Percentiles rank a stretch among this genome's conserved stretches.
Evolutionary conservation across 1,284 basidiomycete genomes (phyloP).

Genomic region (Kwoniella shivajii): DNA sequence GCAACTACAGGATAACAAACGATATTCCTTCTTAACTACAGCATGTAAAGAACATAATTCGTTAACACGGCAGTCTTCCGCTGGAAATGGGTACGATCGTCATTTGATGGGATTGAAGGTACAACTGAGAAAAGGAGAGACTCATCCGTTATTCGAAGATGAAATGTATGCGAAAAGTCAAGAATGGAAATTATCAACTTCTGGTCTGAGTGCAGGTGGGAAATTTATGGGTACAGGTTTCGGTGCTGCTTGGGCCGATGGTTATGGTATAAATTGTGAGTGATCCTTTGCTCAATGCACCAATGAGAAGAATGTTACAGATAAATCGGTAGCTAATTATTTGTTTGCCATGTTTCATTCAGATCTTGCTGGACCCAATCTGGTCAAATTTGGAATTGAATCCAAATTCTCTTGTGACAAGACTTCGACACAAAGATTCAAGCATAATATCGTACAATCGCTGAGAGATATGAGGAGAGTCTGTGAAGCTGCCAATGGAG

Average conservation of each 20-base stretch:
- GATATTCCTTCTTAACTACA: slow-evolving; percentile 63
- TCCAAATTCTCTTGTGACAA: slow-evolving; percentile 72
- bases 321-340: background rate
- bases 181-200: slow-evolving; percentile 90
- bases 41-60: slow-evolving; percentile 75
- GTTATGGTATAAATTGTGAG: slow-evolving; percentile 91
- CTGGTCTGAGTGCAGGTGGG: slow-evolving; percentile 82
- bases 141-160: slow-evolving; percentile 70
- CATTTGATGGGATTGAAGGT: slow-evolving; percentile 85
- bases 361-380: slow-evolving; percentile 80
- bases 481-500: slow-evolving; percentile 54
- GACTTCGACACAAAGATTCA: slow-evolving; percentile 75
- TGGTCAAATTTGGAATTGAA: slow-evolving; percentile 94
- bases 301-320: background rate
- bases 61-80: slow-evolving; percentile 77
- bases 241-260: slow-evolving; percentile 75
- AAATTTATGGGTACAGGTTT: slow-evolving; percentile 92
- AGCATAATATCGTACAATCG: slow-evolving; percentile 67
- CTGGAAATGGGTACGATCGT: slow-evolving; percentile 85
- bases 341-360: slow-evolving; percentile 2
- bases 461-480: slow-evolving; percentile 71
- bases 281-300: slow-evolving; percentile 16
- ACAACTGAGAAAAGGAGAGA: slow-evolving; percentile 60
- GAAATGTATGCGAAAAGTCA: slow-evolving; percentile 74
- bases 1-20: slow-evolving; percentile 56